Percentiles rank a stretch among this genome's conserved stretches.
Conservation (phyloP, 108 stramenopile genomes). For the Pseudonitzschia multiseries region DNA sequence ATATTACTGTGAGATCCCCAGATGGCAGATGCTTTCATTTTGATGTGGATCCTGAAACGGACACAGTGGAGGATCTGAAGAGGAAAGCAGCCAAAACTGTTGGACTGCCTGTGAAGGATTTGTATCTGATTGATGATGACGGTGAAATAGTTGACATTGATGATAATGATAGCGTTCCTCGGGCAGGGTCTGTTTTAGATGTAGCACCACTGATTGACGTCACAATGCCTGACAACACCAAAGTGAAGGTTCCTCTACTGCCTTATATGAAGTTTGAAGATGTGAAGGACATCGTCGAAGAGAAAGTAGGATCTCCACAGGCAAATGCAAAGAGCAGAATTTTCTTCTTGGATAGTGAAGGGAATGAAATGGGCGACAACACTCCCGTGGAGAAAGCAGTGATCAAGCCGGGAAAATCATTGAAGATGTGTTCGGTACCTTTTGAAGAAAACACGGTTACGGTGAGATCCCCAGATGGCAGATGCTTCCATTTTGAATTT, state of each 20-base stretch:
- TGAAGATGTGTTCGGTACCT: neutral
- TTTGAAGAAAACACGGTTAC: neutral
- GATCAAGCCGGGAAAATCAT: neutral
- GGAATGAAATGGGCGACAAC: conserved; percentile 14
- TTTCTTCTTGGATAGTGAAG: conserved; percentile 32
- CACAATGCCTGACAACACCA: neutral
- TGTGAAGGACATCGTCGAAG: conserved; percentile 30
- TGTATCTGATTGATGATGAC: conserved; percentile 7
- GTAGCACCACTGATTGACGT: conserved; percentile 19
- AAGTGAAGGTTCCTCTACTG: conserved; percentile 7
- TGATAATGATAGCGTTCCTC: neutral
- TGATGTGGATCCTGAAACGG: conserved; percentile 5
- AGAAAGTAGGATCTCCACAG: conserved; percentile 9
- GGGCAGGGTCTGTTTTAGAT: neutral
- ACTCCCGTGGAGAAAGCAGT: neutral
- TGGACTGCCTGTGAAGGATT: neutral
- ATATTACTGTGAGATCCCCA: neutral
- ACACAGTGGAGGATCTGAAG: neutral
- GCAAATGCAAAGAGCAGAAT: conserved; percentile 12
- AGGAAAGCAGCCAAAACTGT: neutral
- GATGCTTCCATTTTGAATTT: conserved; percentile 8
- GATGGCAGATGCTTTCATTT: conserved; percentile 6
- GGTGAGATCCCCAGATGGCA: conserved; percentile 4
- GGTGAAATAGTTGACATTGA: neutral
- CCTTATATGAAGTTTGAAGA: conserved; percentile 24